Conservation (phyloP, 257 asterid genomes). For the Vinca minor region DNA sequence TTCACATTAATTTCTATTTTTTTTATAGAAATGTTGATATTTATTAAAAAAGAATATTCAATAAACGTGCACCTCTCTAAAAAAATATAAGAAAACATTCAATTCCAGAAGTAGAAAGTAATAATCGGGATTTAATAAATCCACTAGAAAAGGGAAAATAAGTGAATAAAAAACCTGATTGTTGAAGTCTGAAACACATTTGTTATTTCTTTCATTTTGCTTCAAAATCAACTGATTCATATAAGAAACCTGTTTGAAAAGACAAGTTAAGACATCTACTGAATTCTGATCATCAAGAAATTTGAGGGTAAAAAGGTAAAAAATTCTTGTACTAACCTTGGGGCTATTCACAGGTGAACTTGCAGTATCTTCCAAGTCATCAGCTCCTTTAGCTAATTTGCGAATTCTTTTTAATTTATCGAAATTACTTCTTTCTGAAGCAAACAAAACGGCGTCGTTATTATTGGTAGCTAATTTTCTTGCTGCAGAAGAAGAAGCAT, state of each 20-base stretch:
- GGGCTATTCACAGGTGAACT: conserved; percentile 75
- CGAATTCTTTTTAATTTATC: conserved; percentile 21
- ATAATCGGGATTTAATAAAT: no score
- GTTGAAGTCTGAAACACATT: conserved; percentile 32
- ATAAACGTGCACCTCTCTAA: no score
- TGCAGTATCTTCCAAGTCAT: conserved; percentile 73
- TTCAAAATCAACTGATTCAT: conserved; percentile 30
- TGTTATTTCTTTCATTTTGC: conserved; percentile 29
- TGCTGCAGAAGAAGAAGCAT: conserved; percentile 55
- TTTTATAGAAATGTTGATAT: no score
- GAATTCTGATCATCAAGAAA: not conserved
- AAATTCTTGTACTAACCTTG: conserved; percentile 28
- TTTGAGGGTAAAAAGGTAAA: not conserved
- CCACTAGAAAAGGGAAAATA: no score
- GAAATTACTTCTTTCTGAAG: conserved; percentile 12
- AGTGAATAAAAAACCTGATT: not conserved
- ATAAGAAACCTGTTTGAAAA: conserved; percentile 33
- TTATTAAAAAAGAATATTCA: no score
- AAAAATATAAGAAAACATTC: no score
- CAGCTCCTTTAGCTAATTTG: no score
- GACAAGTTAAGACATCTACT: not conserved
- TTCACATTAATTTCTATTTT: no score
- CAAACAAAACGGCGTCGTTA: conserved; percentile 15
- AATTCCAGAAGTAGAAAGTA: no score
- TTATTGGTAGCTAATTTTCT: conserved; percentile 16